Base-by-base conservation (phyloP, 192 early-diverging fungal genomes). In the Coemansia sp. region DNA sequence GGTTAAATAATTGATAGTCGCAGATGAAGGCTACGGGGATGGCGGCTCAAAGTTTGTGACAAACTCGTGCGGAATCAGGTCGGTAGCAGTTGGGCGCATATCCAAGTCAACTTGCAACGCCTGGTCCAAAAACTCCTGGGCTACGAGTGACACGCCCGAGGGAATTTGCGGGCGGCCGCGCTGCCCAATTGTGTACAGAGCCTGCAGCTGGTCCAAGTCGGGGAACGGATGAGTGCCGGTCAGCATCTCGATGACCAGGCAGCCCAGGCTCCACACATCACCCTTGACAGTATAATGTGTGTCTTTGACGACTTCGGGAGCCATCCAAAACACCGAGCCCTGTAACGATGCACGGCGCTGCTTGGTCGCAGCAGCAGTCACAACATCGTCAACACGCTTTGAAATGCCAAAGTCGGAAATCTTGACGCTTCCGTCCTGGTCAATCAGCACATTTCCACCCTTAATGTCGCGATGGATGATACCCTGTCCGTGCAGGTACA, bases 361-460 rank as follows among this genome's bases (percentile, higher is more conserved):
- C 50, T 72, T 76, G 69, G 56, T 68, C 4, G 67, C 67, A 19
- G 81, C 67, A 12, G 61, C 61, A 14, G 23, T 49, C 27, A 86
- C 82, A 39, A 78, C 81, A 52, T 91, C 88, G 68, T 92, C 91
- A 2, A 93, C 88, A 56, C 89, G 96, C 85, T 99, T 99, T 10
- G 96, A 98, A 53, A 98, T 98, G 7, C 97, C 97, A 86, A 99
- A 99, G 73, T 99, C 97, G 1, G 95, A 92, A 43, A 99, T 99
- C 82, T 99, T 99, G 49, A 92, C 93, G 27, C 89, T 86, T 2
- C 95, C 96, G 52, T 94, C 88, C 62, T 90, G 90, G 76, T 96
- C 94, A 12, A 99, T 90, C 47, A 92, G 62, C 66, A 92, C 88
- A 63, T 96, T 98, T 59, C 92, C 94, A n/a, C 94, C 94, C 75